Conservation (phyloP, 2,329 filamentous ascomycete genomes). For the Penicillium digitatum region DNA sequence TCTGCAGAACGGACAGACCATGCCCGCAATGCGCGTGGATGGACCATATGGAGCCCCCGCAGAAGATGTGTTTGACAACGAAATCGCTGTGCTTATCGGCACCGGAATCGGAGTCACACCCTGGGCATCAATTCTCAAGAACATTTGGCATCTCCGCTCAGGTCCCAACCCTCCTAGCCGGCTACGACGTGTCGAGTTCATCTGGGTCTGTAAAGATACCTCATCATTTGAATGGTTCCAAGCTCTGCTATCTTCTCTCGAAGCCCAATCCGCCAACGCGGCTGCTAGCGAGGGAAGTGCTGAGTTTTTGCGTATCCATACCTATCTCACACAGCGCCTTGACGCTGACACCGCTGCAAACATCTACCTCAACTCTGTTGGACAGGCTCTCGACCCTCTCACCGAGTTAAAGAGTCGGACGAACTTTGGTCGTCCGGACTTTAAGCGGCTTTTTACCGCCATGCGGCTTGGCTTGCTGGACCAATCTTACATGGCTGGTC, state of each 20-base stretch:
- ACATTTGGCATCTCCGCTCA: slow-evolving; percentile 94
- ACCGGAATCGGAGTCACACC: slow-evolving; percentile 84
- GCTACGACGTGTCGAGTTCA: slow-evolving; percentile 92
- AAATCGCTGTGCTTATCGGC: slow-evolving; percentile 72
- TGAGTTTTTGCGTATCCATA: slow-evolving; percentile 96
- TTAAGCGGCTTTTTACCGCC: slow-evolving; percentile 69
- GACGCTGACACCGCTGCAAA: slow-evolving; percentile 92
- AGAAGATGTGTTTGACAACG: slow-evolving; percentile 95
- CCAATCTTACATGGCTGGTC: slow-evolving; percentile 75
- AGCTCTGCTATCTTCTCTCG: slow-evolving; percentile 82
- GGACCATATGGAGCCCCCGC: slow-evolving; percentile 95
- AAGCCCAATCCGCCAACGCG: slow-evolving; percentile 73
- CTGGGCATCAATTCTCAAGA: slow-evolving; percentile 85
- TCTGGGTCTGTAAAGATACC: slow-evolving; percentile 97
- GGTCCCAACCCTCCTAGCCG: slow-evolving; percentile 83
- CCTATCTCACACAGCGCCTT: slow-evolving; percentile 89
- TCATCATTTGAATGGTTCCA: slow-evolving; percentile 99
- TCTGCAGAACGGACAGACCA: slow-evolving; percentile 84
- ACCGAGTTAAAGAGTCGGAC: slow-evolving; percentile 87
- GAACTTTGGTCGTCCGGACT: slow-evolving; percentile 93
- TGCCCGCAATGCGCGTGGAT: slow-evolving; percentile 86
- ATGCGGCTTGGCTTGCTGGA: slow-evolving; percentile 88
- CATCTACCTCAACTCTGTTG: slow-evolving; percentile 93
- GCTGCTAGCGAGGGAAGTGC: slow-evolving; percentile 52
- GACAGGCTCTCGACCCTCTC: slow-evolving; percentile 79